Conservation (phyloP, 345 rosid species). For the Turritis glabra region DNA sequence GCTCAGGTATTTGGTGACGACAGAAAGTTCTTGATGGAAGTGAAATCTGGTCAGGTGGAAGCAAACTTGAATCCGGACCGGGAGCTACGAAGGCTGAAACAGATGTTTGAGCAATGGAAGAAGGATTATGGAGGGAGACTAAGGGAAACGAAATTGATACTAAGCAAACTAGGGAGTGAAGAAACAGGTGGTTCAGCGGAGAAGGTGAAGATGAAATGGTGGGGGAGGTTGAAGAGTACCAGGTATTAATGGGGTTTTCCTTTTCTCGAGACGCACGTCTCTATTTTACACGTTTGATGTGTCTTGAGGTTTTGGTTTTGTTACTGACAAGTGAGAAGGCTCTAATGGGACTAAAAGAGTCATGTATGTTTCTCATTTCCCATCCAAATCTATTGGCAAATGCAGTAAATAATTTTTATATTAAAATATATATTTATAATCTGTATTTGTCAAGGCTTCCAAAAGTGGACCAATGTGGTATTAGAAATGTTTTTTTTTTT, state of each 20-base stretch:
- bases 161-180: slow-evolving; percentile 31
- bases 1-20: slow-evolving; percentile 68
- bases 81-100: slow-evolving; percentile 67
- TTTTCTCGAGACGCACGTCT: slow-evolving; percentile 27
- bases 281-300: slow-evolving; percentile 21
- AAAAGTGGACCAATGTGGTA: neutral
- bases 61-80: slow-evolving; percentile 52
- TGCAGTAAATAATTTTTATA: slow-evolving; percentile 23
- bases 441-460: neutral
- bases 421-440: neutral
- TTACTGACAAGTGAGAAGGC: slow-evolving; percentile 25
- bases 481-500: neutral
- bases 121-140: slow-evolving; percentile 73
- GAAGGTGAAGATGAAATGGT: slow-evolving; percentile 34
- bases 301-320: slow-evolving; percentile 12
- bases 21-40: slow-evolving; percentile 54
- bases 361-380: slow-evolving; percentile 15
- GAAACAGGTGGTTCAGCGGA: slow-evolving; percentile 35
- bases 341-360: slow-evolving; percentile 3
- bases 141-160: slow-evolving; percentile 55
- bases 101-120: slow-evolving; percentile 77
- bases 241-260: slow-evolving; percentile 7
- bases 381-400: slow-evolving; percentile 1
- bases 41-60: slow-evolving; percentile 44
- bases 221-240: slow-evolving; percentile 37